Conservation (phyloP, 768 basidiomycete genomes). For the Tulasnella sp. region DNA sequence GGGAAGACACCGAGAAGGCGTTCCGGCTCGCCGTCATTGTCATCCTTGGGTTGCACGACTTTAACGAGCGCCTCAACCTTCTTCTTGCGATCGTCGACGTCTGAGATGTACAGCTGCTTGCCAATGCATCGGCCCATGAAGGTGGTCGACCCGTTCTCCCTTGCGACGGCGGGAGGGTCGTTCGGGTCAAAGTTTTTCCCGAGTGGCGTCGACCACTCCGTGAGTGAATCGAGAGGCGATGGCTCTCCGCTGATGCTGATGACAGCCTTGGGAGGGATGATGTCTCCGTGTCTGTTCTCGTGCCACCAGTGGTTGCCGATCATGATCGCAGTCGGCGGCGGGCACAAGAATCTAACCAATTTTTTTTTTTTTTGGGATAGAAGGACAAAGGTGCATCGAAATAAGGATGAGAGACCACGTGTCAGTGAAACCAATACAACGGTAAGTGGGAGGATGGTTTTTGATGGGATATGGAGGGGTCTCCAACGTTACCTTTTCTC, state of each 20-base stretch:
- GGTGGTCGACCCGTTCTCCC: constrained; percentile 46
- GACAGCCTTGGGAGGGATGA: constrained; percentile 68
- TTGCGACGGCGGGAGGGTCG: constrained; percentile 16
- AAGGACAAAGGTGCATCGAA: constrained; percentile 1
- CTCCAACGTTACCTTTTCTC: constrained; percentile 61
- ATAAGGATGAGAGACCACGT: constrained; percentile 1
- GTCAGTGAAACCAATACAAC: not conserved
- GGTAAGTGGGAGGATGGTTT: not conserved
- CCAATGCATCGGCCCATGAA: constrained; percentile 90
- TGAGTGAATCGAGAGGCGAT: constrained; percentile 68
- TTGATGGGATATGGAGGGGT: not conserved
- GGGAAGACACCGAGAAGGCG: constrained; percentile 81
- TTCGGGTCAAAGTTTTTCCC: constrained; percentile 67
- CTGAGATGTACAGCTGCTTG: constrained; percentile 90
- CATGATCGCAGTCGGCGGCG: constrained; percentile 87
- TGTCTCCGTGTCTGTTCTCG: constrained; percentile 51
- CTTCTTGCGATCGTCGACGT: constrained; percentile 91
- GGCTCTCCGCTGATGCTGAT: constrained; percentile 90
- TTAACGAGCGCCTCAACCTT: constrained; percentile 89
- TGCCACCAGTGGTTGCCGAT: constrained; percentile 95
- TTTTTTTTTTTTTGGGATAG: no score
- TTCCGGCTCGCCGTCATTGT: constrained; percentile 74
- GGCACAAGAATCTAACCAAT: constrained; percentile 77
- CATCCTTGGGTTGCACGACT: constrained; percentile 67
- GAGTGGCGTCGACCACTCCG: constrained; percentile 78